phyloP scores from a whole-genome alignment of 2,329 filamentous ascomycete genomes.

The Trichoderma koningii region DNA sequence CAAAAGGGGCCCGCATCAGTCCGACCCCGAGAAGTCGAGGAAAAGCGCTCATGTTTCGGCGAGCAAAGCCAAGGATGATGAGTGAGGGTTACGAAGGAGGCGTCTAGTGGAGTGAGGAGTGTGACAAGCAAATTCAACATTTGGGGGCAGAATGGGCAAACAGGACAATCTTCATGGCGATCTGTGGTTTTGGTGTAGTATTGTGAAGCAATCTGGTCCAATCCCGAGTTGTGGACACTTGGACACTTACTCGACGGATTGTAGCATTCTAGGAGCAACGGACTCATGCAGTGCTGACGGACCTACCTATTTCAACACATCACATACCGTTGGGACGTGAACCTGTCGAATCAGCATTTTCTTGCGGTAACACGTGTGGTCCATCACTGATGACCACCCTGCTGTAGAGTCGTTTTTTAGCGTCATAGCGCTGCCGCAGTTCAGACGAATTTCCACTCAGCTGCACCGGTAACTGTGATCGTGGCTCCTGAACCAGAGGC shows the following conservation, averaged over 20 bases:
- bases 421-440: not conserved
- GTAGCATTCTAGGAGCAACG: not conserved
- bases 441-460: not conserved
- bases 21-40: constrained; percentile 3
- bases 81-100: not conserved
- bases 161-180: too few relatives aligned
- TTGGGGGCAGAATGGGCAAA: not conserved
- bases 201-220: too few relatives aligned
- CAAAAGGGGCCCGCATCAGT: constrained; percentile 5
- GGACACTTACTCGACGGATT: too few relatives aligned
- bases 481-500: not conserved
- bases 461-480: not conserved
- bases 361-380: not conserved
- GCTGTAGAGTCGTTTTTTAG: not conserved
- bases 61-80: not conserved
- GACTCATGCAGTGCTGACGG: not conserved
- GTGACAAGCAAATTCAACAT: not conserved
- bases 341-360: not conserved
- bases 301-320: not conserved
- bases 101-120: not conserved
- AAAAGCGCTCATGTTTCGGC: not conserved
- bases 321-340: not conserved
- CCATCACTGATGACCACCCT: constrained; percentile 8
- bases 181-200: too few relatives aligned
- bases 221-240: too few relatives aligned